These are phyloP conservation scores for Starmera dryadoides DNA, from an alignment of 805 yeast species.

Conservation along the genomic window DNA sequence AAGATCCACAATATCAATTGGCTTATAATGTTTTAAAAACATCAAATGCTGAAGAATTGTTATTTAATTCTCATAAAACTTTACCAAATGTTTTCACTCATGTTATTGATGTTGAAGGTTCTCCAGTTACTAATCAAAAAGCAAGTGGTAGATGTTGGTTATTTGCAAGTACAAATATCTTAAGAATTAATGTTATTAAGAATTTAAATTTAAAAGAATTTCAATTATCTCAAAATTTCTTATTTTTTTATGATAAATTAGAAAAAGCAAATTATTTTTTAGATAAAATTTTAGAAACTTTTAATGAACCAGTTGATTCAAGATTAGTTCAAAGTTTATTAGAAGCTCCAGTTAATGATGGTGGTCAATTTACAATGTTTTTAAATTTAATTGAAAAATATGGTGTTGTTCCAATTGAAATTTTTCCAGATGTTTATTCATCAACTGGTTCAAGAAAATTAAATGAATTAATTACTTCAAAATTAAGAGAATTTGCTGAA, in stretches of 20 bases:
- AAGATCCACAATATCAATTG: conserved; percentile 22
- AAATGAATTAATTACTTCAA: conserved; percentile 58
- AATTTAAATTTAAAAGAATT: conserved; percentile 58
- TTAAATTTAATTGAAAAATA: conserved; percentile 70
- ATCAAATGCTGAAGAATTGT: conserved; percentile 25
- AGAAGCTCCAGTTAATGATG: conserved; percentile 65
- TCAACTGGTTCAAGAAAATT: conserved; percentile 43
- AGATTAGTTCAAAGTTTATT: conserved; percentile 63
- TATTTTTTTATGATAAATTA: conserved; percentile 80
- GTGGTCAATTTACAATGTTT: conserved; percentile 87
- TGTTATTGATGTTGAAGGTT: conserved; percentile 35
- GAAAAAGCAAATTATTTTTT: conserved; percentile 79
- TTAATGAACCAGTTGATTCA: conserved; percentile 58
- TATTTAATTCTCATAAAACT: conserved; percentile 13
- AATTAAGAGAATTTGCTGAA: conserved; percentile 75
- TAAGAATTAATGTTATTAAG: conserved; percentile 56
- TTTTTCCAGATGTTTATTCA: conserved; percentile 62
- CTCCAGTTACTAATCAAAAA: conserved; percentile 69
- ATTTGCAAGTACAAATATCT: conserved; percentile 73
- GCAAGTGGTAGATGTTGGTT: conserved; percentile 84
- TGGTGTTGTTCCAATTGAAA: conserved; percentile 69
- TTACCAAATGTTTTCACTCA: conserved; percentile 17
- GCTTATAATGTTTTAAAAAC: conserved; percentile 29
- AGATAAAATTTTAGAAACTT: conserved; percentile 68
- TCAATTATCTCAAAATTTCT: conserved; percentile 71